Conservation (phyloP, 1,284 basidiomycete species). For the Gastroboletus turbinatus region DNA sequence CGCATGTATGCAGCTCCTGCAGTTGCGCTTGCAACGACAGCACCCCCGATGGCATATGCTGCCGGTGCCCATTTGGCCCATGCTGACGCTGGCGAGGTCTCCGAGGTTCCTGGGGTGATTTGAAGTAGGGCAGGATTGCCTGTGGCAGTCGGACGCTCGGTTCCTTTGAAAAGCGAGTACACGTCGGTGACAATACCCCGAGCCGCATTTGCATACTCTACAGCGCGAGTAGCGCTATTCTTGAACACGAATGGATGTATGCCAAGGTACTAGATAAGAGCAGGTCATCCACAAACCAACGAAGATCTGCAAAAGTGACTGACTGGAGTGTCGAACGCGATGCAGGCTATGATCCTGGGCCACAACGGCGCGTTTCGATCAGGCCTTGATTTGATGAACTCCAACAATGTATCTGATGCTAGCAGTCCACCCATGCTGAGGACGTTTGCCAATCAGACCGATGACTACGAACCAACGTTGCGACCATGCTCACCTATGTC, state of each 20-base stretch:
- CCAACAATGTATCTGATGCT: conserved; percentile 80
- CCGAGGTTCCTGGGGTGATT: conserved; percentile 29
- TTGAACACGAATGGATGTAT: conserved; percentile 88
- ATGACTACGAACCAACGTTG: background rate
- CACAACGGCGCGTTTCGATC: conserved; percentile 70
- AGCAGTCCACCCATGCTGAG: conserved; percentile 87
- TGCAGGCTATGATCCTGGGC: conserved; percentile 79
- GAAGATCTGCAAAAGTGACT: conserved; percentile 26
- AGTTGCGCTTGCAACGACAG: conserved; percentile 78
- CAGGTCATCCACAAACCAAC: background rate
- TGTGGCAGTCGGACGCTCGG: conserved; percentile 36
- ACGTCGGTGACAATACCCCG: conserved; percentile 57
- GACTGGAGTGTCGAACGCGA: conserved; percentile 92
- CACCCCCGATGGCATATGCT: conserved; percentile 64
- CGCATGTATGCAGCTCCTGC: conserved; percentile 83
- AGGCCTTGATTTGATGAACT: conserved; percentile 64
- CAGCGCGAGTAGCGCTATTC: conserved; percentile 77
- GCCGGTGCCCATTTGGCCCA: conserved; percentile 68
- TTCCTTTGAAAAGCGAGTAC: conserved; percentile 48
- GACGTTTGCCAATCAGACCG: background rate
- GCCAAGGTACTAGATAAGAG: conserved; percentile 68
- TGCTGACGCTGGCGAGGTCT: conserved; percentile 23
- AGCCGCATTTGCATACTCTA: conserved; percentile 71
- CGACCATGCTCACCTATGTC: conserved; percentile 69
- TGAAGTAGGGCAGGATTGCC: conserved; percentile 27